Evolutionary conservation across 352 stramenopile species (phyloP), one percentile per base, ranked within the genome.

Genomic region (Pythium plurisporium): DNA sequence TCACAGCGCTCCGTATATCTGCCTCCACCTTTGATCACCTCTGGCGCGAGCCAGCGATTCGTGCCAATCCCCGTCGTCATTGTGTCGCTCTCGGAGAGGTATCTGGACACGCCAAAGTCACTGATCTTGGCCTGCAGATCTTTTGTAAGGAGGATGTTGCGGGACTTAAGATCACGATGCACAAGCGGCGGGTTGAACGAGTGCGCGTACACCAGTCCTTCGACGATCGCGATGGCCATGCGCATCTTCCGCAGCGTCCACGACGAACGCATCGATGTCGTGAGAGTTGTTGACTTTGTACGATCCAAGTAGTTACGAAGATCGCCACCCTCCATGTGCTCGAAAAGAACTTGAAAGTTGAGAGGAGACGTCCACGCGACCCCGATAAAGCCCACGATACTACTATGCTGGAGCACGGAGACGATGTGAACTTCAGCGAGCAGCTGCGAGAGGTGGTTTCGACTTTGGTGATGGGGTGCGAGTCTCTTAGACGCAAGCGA

Each of bases 1-100:
- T 89, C 79, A 31, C 73, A 74, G 0, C 29, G 17, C 48, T 56
- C 33, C 10, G 12, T 38, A 33, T 56, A 56, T 5, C 15, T 12
- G 10, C 33, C 36, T 6, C 43, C 43, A 5, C 43, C 43, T 12
- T 25, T 8, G 15, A 50, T 14, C 0, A 50, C 43, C 17, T 50
- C 43, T 4, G 43, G 43, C 5, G 43, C 43, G 14, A 50, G 27
- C 43, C 43, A 50, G 14, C 43, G 43, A 14, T 36, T 50, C 25
- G 43, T 50, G 26, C 43, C 43, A 19, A 50, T n/a, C 25, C 43
- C 43, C 17, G 43, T 50, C 20, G 43, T 50, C 43, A 50, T 50
- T 4, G 43, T 50, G 27, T 33, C 27, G 26, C 25, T 26, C 7
- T 50, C 43, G 5, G 43, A 50, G 4, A 26, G 17, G 17, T 26